Percentiles rank a stretch among this genome's conserved stretches.
Evolutionary conservation across 2,329 filamentous ascomycete genomes (phyloP).

Genomic region (Grosmannia huntii): DNA sequence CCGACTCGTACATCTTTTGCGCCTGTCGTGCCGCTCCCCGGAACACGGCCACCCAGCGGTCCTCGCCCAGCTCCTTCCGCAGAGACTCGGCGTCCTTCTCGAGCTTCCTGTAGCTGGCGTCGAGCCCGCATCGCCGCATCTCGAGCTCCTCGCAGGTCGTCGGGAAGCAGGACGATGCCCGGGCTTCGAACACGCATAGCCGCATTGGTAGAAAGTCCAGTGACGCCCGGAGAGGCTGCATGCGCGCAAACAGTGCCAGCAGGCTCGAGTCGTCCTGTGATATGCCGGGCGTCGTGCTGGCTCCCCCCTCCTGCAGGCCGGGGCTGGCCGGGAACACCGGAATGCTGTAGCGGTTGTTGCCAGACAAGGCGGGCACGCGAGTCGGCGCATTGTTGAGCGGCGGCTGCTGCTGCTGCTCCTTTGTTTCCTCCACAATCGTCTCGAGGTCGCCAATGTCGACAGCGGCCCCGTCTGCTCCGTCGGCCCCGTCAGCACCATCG

Average conservation of each 20-base stretch:
- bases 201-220: constrained; percentile 95
- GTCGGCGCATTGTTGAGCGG: constrained; percentile 17
- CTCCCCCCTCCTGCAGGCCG: constrained; percentile 32
- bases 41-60: constrained; percentile 93
- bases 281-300: constrained; percentile 26
- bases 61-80: constrained; percentile 81
- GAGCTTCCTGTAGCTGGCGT: constrained; percentile 76
- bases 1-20: constrained; percentile 92
- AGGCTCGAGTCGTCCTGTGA: constrained; percentile 77
- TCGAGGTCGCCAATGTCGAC: constrained; percentile 80
- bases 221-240: constrained; percentile 87
- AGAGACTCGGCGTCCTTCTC: constrained; percentile 83
- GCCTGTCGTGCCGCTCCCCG: constrained; percentile 84
- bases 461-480: constrained; percentile 37
- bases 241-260: constrained; percentile 80
- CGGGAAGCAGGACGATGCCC: constrained; percentile 69
- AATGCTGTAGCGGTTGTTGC: constrained; percentile 56
- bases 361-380: constrained; percentile 30
- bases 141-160: constrained; percentile 84
- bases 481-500: too few species aligned
- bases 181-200: constrained; percentile 69
- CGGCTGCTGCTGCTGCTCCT: constrained; percentile 24
- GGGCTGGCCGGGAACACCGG: constrained; percentile 51
- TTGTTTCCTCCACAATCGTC: constrained; percentile 83
- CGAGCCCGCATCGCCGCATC: constrained; percentile 58